Evolutionary conservation across 202 grass and related monocot species (phyloP), one percentile per base, ranked within the genome.

Genomic region (Elaeis oleifera): DNA sequence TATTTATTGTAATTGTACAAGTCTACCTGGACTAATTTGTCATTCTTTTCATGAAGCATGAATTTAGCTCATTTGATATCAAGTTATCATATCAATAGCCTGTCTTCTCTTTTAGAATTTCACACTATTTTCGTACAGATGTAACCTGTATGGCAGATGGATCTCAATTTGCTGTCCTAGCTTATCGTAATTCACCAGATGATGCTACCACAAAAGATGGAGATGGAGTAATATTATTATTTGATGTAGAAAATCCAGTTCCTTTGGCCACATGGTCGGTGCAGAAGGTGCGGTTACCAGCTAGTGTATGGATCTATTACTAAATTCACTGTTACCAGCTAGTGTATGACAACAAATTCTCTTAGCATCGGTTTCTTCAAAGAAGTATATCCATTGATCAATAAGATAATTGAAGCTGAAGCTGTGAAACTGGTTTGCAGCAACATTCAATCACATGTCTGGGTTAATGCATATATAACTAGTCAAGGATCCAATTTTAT

Each of bases 171-270:
- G 82, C 82, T 5, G 68, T 97, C 58, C 79, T 97, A 59, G 70
- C 76, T 60, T 64, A 74, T 77, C 50, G 75, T 32, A 91, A 58
- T 69, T 80, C 56, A 55, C 71, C 55, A 39, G 58, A 71, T 67
- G 76, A 74, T 18, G 57, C 53, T 56, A 22, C 56, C 54, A 50
- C n/a, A 14, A 61, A 69, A 61, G 71, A 85, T 32, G 76, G 80
- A 79, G 69, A 92, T 81, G 94, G 94, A 24, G 59, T 84, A 62
- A 74, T 97, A 71, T 54, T 97, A 60, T 61, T 97, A 58, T 92
- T 97, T 8, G 9, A 86, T 58, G 88, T 74, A 67, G 94, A 86
- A 80, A 78, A 73, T 65, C 73, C 82, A 23, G 72, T 70, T 51
- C 88, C 85, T 20, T 20, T 89, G 54, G 71, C 72, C 21, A 79